phyloP scores from a whole-genome alignment of 2,329 filamentous ascomycete genomes.

The Xylaria sp. region DNA sequence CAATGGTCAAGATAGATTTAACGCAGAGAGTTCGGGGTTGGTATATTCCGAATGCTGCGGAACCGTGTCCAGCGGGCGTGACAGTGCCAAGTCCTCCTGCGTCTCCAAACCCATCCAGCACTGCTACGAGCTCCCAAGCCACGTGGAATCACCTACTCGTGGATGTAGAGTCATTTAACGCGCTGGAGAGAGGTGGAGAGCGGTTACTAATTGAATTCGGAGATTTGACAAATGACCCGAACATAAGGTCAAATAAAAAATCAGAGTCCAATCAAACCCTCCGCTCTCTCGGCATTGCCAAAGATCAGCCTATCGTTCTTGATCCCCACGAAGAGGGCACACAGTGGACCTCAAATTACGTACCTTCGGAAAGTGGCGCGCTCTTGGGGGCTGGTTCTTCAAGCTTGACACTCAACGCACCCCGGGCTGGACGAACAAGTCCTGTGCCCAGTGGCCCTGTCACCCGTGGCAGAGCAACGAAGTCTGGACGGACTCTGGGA shows the following conservation, averaged over 20 bases:
- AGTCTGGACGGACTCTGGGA: conserved; percentile 76
- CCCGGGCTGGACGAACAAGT: conserved; percentile 76
- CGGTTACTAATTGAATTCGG: conserved; percentile 71
- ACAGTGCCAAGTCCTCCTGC: conserved; percentile 51
- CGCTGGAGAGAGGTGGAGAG: conserved; percentile 70
- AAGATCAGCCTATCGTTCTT: conserved; percentile 81
- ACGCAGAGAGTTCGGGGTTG: conserved; percentile 82
- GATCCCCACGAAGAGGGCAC: conserved; percentile 78
- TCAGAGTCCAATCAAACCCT: conserved; percentile 81
- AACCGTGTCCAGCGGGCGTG: conserved; percentile 51
- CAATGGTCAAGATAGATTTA: conserved; percentile 72
- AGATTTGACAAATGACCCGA: conserved; percentile 75
- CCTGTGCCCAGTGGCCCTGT: conserved; percentile 68
- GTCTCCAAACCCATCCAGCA: conserved; percentile 40
- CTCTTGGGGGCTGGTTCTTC: conserved; percentile 51
- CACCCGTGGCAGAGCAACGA: conserved; percentile 77
- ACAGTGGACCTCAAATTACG: conserved; percentile 65
- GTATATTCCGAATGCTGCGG: conserved; percentile 66
- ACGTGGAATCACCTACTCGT: conserved; percentile 64
- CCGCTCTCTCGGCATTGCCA: conserved; percentile 73
- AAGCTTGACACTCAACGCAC: conserved; percentile 52
- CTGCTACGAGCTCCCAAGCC: conserved; percentile 42
- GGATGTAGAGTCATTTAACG: conserved; percentile 70
- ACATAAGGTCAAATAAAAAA: conserved; percentile 55
- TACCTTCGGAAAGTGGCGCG: conserved; percentile 46